Base-by-base conservation (phyloP, 768 basidiomycete genomes). In the Suillus americanus region DNA sequence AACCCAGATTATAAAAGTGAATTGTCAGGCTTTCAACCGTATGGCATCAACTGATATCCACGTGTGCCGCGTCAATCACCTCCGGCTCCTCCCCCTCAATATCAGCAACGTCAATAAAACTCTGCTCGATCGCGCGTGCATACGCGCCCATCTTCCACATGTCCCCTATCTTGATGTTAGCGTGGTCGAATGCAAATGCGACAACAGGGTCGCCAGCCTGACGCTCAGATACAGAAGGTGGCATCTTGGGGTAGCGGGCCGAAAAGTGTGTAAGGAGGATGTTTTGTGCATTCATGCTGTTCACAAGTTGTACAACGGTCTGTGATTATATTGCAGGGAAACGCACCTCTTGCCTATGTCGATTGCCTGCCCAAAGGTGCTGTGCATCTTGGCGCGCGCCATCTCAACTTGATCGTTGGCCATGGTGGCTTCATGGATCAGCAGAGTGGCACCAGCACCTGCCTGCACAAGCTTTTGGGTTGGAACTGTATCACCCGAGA, bases 231-330 rank as follows among this genome's bases (percentile, higher is more conserved):
- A 78, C 72, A 13, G 81, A 75, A 5, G 83, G 78, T 3, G 94
- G 94, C 73, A 96, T 80, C 69, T 92, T 94, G 20, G 96, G 94
- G 75, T 97, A 96, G 35, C 95, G 89, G 46, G 92, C 92, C 12
- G 95, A 97, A 78, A 98, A 98, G 74, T 98, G 96, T 0, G 95
- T 99, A 25, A 99, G 84, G n/a, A 98, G 85, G 48, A 94, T 82
- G 67, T 94, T 88, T 61, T 87, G 79, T 1, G 95, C 95, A 12
- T 85, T 81, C 95, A 97, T 97, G 65, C 94, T 96, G 63, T 45
- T 38, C 38, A 64, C 33, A 28, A 62, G 33, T 64, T 55, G 65
- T 12, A 28, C 9, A 13, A 23, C 50, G 5, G 23, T 16, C 46
- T 28, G 28, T 2, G 35, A 45, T 20, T 37, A n/a, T 46, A 37